phyloP scores from a whole-genome alignment of 2,329 filamentous ascomycete genomes.

The Polytolypa hystricis region DNA sequence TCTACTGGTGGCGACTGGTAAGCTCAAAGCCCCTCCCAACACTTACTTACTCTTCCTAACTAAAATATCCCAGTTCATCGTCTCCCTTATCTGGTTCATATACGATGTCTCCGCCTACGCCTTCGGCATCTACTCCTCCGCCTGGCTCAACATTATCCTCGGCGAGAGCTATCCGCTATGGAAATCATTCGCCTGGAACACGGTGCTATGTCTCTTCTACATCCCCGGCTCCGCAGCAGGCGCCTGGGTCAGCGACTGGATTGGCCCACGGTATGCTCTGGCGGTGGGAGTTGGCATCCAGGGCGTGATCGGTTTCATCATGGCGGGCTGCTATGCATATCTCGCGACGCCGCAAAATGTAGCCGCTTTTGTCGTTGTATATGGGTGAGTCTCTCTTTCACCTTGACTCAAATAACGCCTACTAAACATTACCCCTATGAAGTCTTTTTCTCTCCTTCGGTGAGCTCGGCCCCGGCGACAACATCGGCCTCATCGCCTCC shows the following conservation, averaged over 20 bases:
- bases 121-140: conserved; percentile 73
- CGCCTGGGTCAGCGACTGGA: conserved; percentile 62
- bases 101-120: conserved; percentile 80
- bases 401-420: too few species aligned
- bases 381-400: conserved; percentile 38
- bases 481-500: conserved; percentile 75
- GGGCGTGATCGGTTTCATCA: conserved; percentile 72
- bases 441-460: conserved; percentile 64
- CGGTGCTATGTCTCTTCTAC: conserved; percentile 79
- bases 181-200: conserved; percentile 77
- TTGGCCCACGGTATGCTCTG: conserved; percentile 68
- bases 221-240: conserved; percentile 71
- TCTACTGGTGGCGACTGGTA: conserved; percentile 62
- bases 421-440: too few species aligned
- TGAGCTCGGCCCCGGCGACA: conserved; percentile 78
- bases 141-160: conserved; percentile 49
- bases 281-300: conserved; percentile 60
- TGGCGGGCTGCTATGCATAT: conserved; percentile 65
- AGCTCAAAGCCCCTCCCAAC: conserved; percentile 1
- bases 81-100: conserved; percentile 73
- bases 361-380: conserved; percentile 66
- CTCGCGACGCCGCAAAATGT: conserved; percentile 59
- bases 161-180: conserved; percentile 53
- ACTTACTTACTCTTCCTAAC: conserved; percentile 6
- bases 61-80: conserved; percentile 34